Conservation (phyloP, 805 yeast species). For the Starmerella roubikii region DNA sequence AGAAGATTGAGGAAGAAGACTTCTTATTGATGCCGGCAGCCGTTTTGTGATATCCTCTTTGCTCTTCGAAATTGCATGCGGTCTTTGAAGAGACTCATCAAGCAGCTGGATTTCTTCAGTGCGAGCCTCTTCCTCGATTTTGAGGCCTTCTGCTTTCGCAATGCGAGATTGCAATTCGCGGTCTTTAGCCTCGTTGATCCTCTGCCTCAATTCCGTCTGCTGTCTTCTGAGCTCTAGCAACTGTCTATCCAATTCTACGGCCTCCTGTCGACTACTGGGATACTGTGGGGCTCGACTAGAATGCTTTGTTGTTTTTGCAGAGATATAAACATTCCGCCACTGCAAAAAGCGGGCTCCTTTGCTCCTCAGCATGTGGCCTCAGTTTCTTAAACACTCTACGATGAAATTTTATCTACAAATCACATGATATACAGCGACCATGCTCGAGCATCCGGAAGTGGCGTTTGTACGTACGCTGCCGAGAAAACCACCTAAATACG, state of each 20-base stretch:
- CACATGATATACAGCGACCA: too few relatives aligned
- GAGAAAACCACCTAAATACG: too few relatives aligned
- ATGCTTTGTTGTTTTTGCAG: too few relatives aligned
- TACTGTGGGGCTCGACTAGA: too few relatives aligned
- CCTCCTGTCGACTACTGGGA: constrained; percentile 4
- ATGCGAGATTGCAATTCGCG: constrained; percentile 8
- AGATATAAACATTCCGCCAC: not conserved
- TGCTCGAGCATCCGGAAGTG: too few relatives aligned
- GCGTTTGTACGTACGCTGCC: too few relatives aligned
- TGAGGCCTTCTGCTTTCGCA: constrained; percentile 7
- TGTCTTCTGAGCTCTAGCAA: constrained; percentile 12
- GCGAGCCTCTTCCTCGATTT: constrained; percentile 4
- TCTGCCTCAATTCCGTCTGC: constrained; percentile 10
- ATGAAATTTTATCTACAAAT: too few relatives aligned
- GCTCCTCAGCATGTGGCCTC: not conserved
- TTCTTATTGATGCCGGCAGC: not conserved
- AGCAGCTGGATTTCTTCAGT: constrained; percentile 14
- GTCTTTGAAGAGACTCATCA: constrained; percentile 8
- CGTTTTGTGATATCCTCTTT: not conserved
- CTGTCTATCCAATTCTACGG: constrained; percentile 13
- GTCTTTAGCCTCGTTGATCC: constrained; percentile 15
- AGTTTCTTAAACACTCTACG: too few relatives aligned
- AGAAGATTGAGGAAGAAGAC: not conserved
- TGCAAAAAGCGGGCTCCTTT: not conserved
- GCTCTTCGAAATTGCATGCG: not conserved